Percentiles rank a stretch among this genome's conserved stretches.
Conservation (phyloP, 106 monocot species). For the Dendrobium chrysotoxum region DNA sequence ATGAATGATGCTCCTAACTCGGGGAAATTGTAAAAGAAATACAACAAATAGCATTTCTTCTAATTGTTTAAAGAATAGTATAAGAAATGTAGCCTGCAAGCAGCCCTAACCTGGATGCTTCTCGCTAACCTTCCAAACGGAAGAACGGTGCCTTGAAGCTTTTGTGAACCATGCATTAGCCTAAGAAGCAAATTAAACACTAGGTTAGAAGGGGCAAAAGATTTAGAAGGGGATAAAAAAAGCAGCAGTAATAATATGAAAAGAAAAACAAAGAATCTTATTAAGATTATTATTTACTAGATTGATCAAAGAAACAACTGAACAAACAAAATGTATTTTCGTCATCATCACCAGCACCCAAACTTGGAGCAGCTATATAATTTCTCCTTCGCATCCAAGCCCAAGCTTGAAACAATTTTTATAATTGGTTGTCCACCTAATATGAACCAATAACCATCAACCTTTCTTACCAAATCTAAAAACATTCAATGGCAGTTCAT, state of each 20-base stretch:
- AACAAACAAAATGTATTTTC: not conserved
- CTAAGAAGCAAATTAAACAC: conserved; percentile 20
- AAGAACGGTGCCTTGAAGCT: conserved; percentile 51
- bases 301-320: not conserved
- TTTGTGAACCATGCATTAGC: conserved; percentile 60
- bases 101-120: conserved; percentile 54
- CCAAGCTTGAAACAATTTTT: no score
- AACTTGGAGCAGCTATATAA: no score
- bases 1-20: not conserved
- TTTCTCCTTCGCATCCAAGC: no score
- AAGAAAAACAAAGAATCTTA: not conserved
- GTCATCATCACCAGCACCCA: not conserved
- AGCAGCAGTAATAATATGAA: not conserved
- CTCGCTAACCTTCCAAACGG: conserved; percentile 55
- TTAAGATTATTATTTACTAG: not conserved
- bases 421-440: no score
- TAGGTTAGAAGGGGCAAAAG: not conserved
- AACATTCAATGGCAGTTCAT: no score
- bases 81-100: not conserved
- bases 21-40: not conserved
- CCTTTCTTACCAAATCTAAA: no score
- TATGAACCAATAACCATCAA: no score
- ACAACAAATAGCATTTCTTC: not conserved
- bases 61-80: not conserved
- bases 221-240: not conserved